Evolutionary conservation across 2,329 filamentous ascomycete species (phyloP).

Genomic region (Conoideocrella luteorostrata): DNA sequence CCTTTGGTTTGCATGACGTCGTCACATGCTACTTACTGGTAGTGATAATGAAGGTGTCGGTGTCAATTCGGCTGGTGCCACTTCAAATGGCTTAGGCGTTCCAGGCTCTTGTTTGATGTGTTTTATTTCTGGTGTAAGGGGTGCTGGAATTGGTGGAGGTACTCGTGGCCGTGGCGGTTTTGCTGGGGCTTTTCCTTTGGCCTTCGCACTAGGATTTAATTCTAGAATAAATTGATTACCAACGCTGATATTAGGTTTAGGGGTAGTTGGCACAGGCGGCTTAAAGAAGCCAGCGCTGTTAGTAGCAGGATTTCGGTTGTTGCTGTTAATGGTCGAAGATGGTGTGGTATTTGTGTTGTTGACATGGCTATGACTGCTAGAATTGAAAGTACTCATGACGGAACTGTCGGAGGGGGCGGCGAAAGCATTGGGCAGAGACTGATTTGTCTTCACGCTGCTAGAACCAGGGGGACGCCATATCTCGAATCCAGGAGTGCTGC

Average conservation of each 20-base stretch:
- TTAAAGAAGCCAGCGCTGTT: slow-evolving; percentile 23
- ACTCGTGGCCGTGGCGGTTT: slow-evolving; percentile 25
- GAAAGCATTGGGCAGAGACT: slow-evolving; percentile 15
- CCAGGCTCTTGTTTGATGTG: slow-evolving; percentile 25
- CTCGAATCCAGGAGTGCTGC: slow-evolving; percentile 30
- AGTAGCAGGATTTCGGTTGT: not conserved
- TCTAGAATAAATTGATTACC: slow-evolving; percentile 31
- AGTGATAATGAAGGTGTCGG: slow-evolving; percentile 9
- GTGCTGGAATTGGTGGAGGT: slow-evolving; percentile 15
- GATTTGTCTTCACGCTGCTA: slow-evolving; percentile 18
- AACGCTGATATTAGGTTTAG: slow-evolving; percentile 29
- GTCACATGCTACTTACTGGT: slow-evolving; percentile 18
- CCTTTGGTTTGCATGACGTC: too few relatives aligned
- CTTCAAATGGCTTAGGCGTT: slow-evolving; percentile 21
- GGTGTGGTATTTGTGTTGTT: not conserved
- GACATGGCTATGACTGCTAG: not conserved
- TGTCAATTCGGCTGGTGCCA: slow-evolving; percentile 16
- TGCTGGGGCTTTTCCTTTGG: slow-evolving; percentile 28
- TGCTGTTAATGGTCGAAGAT: not conserved
- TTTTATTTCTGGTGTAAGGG: slow-evolving; percentile 21
- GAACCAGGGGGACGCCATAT: slow-evolving; percentile 30
- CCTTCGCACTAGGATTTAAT: slow-evolving; percentile 24
- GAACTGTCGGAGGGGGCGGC: slow-evolving; percentile 11
- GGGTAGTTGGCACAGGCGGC: slow-evolving; percentile 32
- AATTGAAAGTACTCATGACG: not conserved